Conservation (phyloP, 257 asterid genomes). For the Paulownia fortunei region DNA sequence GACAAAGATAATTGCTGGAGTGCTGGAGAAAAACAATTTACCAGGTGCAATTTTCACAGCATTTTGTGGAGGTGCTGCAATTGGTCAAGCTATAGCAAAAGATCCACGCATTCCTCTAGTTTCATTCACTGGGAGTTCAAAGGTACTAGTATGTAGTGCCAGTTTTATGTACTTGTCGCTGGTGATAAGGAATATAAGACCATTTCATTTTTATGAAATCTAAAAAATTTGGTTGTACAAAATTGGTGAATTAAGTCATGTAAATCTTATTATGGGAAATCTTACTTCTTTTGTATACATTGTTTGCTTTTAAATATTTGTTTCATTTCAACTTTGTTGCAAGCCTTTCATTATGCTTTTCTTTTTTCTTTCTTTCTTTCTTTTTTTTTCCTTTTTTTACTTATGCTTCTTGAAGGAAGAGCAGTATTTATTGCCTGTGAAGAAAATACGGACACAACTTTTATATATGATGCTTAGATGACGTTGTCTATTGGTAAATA, state of each 20-base stretch:
- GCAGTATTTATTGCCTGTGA: no score
- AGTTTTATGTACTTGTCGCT: background rate
- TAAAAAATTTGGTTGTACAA: background rate
- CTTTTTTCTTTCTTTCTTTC: background rate
- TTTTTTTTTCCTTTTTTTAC: no score
- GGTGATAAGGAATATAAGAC: background rate
- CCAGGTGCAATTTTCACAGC: constrained; percentile 97
- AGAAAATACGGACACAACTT: no score
- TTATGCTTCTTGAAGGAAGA: background rate
- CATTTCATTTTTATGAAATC: background rate
- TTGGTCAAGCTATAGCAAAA: constrained; percentile 93
- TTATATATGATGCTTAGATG: background rate
- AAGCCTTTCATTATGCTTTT: background rate
- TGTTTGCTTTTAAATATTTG: background rate
- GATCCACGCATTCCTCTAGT: constrained; percentile 88
- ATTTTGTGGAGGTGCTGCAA: constrained; percentile 93
- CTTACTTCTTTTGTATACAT: background rate
- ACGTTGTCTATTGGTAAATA: background rate
- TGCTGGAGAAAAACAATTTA: constrained; percentile 85
- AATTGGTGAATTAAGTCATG: background rate
- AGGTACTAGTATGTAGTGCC: constrained; percentile 48
- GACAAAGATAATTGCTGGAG: constrained; percentile 88
- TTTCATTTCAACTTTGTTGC: background rate
- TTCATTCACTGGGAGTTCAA: constrained; percentile 95
- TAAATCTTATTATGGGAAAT: background rate